Conservation (phyloP, 2,329 filamentous ascomycete genomes). For the Triangularia verruculosa region DNA sequence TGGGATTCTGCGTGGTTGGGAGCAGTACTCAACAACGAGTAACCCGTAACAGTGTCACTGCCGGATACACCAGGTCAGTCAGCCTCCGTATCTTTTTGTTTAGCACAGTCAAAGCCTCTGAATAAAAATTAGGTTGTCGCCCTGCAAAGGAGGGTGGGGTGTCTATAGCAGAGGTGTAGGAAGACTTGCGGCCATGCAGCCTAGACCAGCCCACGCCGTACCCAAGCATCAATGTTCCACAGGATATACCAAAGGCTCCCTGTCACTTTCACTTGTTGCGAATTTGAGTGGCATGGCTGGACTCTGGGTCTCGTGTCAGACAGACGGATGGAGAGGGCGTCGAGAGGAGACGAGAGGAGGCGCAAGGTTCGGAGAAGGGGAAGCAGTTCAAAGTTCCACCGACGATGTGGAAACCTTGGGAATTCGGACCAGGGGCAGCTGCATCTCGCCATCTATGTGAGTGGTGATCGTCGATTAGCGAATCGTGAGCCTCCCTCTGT, state of each 20-base stretch:
- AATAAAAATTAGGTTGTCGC: not conserved
- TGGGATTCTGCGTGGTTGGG: not conserved
- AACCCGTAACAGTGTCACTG: not conserved
- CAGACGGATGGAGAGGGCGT: not conserved
- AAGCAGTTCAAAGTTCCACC: not conserved
- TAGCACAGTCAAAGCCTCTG: not conserved
- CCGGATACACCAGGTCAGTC: not conserved
- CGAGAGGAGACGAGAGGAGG: too few relatives aligned
- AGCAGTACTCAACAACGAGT: not conserved
- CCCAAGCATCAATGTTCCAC: not conserved
- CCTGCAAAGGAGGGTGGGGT: not conserved
- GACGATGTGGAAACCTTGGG: not conserved
- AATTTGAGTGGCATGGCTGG: not conserved
- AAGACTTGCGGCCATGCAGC: not conserved
- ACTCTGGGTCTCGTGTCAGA: not conserved
- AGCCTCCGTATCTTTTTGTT: not conserved
- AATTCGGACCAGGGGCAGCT: not conserved
- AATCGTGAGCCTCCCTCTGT: not conserved
- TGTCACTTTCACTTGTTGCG: not conserved
- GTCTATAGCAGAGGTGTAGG: not conserved
- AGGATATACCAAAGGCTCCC: not conserved
- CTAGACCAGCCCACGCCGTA: not conserved
- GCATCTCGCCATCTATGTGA: not conserved
- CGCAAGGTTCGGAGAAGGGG: not conserved
- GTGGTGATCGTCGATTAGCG: not conserved